Conservation (phyloP, 176 grass and related monocot species). For the Eleusine indica region DNA sequence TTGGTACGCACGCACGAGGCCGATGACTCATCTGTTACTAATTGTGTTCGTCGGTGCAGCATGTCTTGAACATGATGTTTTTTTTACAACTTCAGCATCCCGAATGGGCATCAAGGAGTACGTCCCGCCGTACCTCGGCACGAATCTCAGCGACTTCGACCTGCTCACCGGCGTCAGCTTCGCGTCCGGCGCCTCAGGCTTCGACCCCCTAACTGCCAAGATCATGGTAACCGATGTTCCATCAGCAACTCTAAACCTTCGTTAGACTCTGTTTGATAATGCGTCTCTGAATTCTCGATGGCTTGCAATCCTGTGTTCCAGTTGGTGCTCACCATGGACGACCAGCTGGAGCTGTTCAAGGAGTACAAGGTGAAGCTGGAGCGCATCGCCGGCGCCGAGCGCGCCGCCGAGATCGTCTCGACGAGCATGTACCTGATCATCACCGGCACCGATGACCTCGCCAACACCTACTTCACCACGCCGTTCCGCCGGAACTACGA, state of each 20-base stretch:
- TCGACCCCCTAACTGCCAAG: conserved; percentile 76
- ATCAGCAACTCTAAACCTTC: not conserved
- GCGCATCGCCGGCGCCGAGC: conserved; percentile 48
- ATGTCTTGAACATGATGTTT: not conserved
- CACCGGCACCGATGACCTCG: conserved; percentile 72
- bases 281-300: not conserved
- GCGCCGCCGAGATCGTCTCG: conserved; percentile 59
- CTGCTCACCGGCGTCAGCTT: conserved; percentile 91
- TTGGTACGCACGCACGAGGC: conserved; percentile 42
- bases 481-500: conserved; percentile 75
- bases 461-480: conserved; percentile 86
- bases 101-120: conserved; percentile 69
- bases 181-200: conserved; percentile 76
- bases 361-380: conserved; percentile 81
- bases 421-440: conserved; percentile 64
- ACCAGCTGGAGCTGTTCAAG: conserved; percentile 80
- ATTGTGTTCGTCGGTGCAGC: not conserved
- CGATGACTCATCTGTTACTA: not conserved
- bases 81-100: conserved; percentile 45
- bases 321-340: conserved; percentile 68
- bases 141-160: conserved; percentile 64
- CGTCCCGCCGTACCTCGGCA: conserved; percentile 75
- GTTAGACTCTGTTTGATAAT: not conserved
- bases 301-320: not conserved
- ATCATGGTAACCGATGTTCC: conserved; percentile 46